Base-by-base conservation (phyloP, 768 basidiomycete species). In the Boletus pseudo-olivaceus region DNA sequence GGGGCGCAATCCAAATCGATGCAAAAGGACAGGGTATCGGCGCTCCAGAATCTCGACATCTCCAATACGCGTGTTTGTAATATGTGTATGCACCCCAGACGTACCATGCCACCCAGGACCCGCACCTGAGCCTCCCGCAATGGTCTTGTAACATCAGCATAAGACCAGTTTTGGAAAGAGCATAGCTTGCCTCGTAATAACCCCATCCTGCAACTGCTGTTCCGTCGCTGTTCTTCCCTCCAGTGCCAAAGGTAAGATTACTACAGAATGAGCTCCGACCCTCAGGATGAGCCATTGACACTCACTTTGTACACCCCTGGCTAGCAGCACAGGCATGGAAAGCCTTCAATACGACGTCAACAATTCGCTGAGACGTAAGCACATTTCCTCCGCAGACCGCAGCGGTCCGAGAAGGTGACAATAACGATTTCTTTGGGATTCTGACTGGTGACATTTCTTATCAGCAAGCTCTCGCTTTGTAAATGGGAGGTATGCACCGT, bases 311-410 rank as follows among this genome's bases (percentile, higher is more conserved):
- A 63, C 91, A 92, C 1, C 95, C 95, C 67, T 97, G 94, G 63
- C 90, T 92, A 0, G 93, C 95, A 17, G 93, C 93, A 44, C 85
- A 87, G 4, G 92, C 93, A 62, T 88, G 81, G 76, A 98, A 97
- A 0, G 94, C 93, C 67, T 89, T 92, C 34, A 98, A 75, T 33
- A 98, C 89, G 3, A 95, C 93, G 65, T 98, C 95, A 3, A 95
- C 91, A 42, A 96, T 90, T n/a, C 95, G 79, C 65, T 96, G 94
- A 6, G 87, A 90, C 4, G 93, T 94, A 42, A 92, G 74, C 2
- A 95, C 93, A 65, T 97, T 98, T 11, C 94, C 94, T 30, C 90
- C 93, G 58, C 93, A 95, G 6, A 96, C 93, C 0, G 94, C 95
- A 10, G 90, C 91, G 0, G 90, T 93, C 41, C 82, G 82, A 12